phyloP scores from a whole-genome alignment of 257 asterid species.

The Orobanche coerulescens region DNA sequence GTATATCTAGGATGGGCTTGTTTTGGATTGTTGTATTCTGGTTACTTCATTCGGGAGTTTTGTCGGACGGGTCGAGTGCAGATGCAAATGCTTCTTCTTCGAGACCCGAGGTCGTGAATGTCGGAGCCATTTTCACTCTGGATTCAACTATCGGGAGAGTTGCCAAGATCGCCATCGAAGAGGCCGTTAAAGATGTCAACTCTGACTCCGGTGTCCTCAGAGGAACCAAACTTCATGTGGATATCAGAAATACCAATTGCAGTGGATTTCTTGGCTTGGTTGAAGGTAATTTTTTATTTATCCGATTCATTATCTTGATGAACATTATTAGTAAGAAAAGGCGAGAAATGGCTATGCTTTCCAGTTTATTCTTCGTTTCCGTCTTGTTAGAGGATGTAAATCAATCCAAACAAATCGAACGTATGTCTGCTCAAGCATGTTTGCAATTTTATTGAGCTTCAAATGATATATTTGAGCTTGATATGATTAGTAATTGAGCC shows the following conservation, averaged over 20 bases:
- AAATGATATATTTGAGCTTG: too few species aligned
- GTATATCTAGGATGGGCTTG: conserved; percentile 36
- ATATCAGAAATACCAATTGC: conserved; percentile 58
- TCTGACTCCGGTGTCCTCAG: conserved; percentile 54
- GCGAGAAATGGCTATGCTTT: background rate
- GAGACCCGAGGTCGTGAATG: conserved; percentile 58
- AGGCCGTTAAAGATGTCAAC: conserved; percentile 89
- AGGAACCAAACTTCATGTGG: conserved; percentile 48
- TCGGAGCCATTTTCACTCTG: conserved; percentile 70
- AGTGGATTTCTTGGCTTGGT: conserved; percentile 84
- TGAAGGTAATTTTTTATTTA: conserved; percentile 46
- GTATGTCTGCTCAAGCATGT: too few species aligned
- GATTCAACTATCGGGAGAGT: conserved; percentile 81
- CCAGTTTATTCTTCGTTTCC: background rate
- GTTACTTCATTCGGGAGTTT: conserved; percentile 39
- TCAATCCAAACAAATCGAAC: too few species aligned
- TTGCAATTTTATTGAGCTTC: too few species aligned
- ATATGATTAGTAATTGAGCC: background rate
- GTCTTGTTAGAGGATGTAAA: too few species aligned
- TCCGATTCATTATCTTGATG: background rate
- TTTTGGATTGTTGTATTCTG: conserved; percentile 30
- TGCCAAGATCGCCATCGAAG: conserved; percentile 83
- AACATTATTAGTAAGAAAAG: background rate
- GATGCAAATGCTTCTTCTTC: conserved; percentile 52
- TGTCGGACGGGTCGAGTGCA: conserved; percentile 39